phyloP scores from a whole-genome alignment of 2,329 filamentous ascomycete species.

The Grosmannia huntii region DNA sequence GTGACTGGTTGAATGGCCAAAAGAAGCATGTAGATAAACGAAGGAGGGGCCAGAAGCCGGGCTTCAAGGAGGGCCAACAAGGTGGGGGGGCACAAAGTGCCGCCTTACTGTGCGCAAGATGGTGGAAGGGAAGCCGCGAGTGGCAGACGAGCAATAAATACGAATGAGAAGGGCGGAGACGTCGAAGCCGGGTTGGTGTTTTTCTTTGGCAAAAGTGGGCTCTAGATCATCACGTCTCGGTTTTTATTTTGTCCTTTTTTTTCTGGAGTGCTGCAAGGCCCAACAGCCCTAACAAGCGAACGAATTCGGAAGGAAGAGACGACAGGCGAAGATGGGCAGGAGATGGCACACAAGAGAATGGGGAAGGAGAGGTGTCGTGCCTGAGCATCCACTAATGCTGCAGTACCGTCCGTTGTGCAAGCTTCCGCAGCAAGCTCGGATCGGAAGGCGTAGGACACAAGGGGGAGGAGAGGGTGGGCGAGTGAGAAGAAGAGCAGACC shows the following conservation, averaged over 20 bases:
- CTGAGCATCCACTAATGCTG: conserved; percentile 4
- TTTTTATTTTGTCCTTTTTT: neutral
- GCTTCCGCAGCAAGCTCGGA: conserved; percentile 1
- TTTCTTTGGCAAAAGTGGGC: neutral
- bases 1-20: neutral
- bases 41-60: neutral
- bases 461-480: neutral
- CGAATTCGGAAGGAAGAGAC: neutral
- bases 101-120: neutral
- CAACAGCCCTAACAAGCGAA: conserved; percentile 1
- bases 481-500: neutral
- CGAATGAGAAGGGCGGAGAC: neutral
- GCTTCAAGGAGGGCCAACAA: neutral
- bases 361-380: neutral
- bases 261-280: neutral
- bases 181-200: neutral
- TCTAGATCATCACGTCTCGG: neutral
- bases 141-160: neutral
- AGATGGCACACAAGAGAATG: neutral
- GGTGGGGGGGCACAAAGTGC: neutral
- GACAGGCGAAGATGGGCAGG: neutral
- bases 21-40: neutral
- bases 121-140: neutral
- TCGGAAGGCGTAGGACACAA: neutral
- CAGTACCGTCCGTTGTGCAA: conserved; percentile 2